Conservation (phyloP, 257 asterid genomes). For the Striga asiatica region DNA sequence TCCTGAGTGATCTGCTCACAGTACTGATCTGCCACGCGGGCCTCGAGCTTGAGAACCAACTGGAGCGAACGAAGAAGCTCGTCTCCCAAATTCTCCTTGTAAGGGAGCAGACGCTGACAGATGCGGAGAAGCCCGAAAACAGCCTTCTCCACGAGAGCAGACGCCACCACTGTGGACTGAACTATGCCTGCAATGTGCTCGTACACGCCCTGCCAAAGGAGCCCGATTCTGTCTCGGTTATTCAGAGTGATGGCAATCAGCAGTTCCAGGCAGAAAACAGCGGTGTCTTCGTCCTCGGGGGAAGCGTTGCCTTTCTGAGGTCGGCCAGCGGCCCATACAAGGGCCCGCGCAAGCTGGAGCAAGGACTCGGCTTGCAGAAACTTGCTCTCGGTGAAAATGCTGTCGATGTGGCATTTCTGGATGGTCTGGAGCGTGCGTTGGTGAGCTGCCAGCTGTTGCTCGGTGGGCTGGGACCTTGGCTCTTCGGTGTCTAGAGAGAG, state of each 20-base stretch:
- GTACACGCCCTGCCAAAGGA: conserved; percentile 87
- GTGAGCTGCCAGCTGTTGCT: conserved; percentile 93
- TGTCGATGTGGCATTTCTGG: conserved; percentile 88
- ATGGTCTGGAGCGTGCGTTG: conserved; percentile 93
- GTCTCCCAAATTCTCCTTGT: conserved; percentile 81
- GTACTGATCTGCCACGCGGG: conserved; percentile 86
- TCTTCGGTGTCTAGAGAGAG: conserved; percentile 88
- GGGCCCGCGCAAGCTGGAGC: conserved; percentile 87
- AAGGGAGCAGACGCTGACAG: conserved; percentile 84
- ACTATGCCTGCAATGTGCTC: conserved; percentile 85
- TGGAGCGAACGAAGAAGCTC: conserved; percentile 73
- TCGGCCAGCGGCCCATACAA: conserved; percentile 91
- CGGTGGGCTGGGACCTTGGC: conserved; percentile 91
- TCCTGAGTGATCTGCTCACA: conserved; percentile 97
- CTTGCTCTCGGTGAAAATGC: conserved; percentile 90
- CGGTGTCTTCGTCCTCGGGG: conserved; percentile 92
- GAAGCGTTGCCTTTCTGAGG: conserved; percentile 82
- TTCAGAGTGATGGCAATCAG: conserved; percentile 80
- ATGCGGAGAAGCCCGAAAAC: conserved; percentile 89
- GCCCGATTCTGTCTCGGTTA: conserved; percentile 82
- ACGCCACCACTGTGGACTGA: conserved; percentile 90
- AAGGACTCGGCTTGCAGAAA: conserved; percentile 75
- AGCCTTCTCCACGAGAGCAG: conserved; percentile 90
- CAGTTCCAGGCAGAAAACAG: conserved; percentile 92
- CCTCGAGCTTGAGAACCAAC: conserved; percentile 87